phyloP scores from a whole-genome alignment of 495 filamentous ascomycete species.

The Parathielavia hyrcaniae region DNA sequence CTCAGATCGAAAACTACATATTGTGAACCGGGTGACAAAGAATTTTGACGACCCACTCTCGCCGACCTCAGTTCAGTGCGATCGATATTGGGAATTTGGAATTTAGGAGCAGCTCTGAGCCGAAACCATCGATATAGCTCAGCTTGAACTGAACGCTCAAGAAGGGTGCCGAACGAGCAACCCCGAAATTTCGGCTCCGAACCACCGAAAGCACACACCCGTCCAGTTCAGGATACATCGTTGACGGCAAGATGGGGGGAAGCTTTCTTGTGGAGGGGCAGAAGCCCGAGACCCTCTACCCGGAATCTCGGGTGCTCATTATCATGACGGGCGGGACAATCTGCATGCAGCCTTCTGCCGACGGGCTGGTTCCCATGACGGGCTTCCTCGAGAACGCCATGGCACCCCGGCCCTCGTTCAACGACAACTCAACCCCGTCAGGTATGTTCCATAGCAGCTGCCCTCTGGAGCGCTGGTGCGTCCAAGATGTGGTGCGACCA shows the following conservation, averaged over 20 bases:
- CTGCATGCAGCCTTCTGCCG: constrained; percentile 73
- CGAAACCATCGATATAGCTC: too few relatives aligned
- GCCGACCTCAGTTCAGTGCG: neutral
- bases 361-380: constrained; percentile 62
- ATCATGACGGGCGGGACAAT: constrained; percentile 97
- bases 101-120: neutral
- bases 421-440: constrained; percentile 59
- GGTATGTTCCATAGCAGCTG: constrained; percentile 9
- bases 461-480: neutral
- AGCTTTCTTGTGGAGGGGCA: constrained; percentile 25
- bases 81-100: neutral
- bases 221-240: neutral
- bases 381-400: constrained; percentile 82
- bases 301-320: constrained; percentile 76
- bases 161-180: too few relatives aligned
- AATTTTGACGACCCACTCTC: neutral
- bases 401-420: constrained; percentile 79
- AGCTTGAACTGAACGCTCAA: too few relatives aligned
- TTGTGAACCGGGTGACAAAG: neutral
- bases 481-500: too few relatives aligned
- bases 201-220: neutral
- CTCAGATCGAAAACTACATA: neutral
- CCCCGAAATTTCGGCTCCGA: neutral
- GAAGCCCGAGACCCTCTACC: constrained; percentile 33
- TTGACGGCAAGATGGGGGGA: constrained; percentile 23